phyloP scores from a whole-genome alignment of 768 basidiomycete species.

The Trametes meyenii region DNA sequence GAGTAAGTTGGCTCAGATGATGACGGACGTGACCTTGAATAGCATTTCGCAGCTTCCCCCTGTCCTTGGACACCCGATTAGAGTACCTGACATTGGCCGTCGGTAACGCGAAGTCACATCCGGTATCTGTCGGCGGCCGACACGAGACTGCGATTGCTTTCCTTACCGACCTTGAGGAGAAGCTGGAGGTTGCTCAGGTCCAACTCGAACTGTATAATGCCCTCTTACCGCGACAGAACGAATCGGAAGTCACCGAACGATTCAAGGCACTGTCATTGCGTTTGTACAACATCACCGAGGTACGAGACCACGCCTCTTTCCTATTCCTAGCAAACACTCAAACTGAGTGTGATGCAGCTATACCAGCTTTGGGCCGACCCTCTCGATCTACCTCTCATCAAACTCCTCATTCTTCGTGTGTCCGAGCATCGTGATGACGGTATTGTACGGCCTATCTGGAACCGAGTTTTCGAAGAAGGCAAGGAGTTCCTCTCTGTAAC shows the following conservation, averaged over 20 bases:
- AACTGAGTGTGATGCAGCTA: constrained; percentile 50
- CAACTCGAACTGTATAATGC: constrained; percentile 88
- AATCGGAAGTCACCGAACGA: constrained; percentile 65
- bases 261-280: constrained; percentile 59
- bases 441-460: constrained; percentile 86
- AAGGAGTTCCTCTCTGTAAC: constrained; percentile 28
- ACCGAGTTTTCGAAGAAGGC: constrained; percentile 83
- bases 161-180: constrained; percentile 93
- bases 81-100: constrained; percentile 95
- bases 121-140: constrained; percentile 71
- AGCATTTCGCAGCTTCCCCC: constrained; percentile 52
- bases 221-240: constrained; percentile 54
- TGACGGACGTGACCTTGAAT: not conserved
- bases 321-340: too few relatives aligned
- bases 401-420: constrained; percentile 88
- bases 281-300: constrained; percentile 85
- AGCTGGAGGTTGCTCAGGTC: constrained; percentile 94
- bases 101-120: constrained; percentile 95
- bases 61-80: constrained; percentile 72
- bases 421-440: constrained; percentile 90
- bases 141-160: constrained; percentile 94
- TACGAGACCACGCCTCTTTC: constrained; percentile 35
- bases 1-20: constrained; percentile 53
- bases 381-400: constrained; percentile 80
- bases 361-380: constrained; percentile 88